Conservation (phyloP, 495 filamentous ascomycete genomes). For the Apodospora peruviana region DNA sequence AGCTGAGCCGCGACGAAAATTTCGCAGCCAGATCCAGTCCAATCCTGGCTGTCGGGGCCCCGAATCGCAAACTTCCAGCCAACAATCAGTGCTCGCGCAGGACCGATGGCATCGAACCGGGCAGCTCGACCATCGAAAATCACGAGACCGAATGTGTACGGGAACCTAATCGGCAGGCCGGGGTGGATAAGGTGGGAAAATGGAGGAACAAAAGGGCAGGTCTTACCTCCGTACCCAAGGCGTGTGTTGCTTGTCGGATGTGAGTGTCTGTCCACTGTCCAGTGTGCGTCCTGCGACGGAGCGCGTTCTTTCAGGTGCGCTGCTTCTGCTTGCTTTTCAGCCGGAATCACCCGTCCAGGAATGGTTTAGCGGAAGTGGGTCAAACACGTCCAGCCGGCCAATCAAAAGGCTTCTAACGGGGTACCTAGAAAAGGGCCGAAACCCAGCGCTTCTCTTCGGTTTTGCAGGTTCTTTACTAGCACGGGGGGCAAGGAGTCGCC, state of each 20-base stretch:
- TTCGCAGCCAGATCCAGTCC: slow-evolving; percentile 21
- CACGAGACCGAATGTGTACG: slow-evolving; percentile 24
- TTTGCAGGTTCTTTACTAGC: slow-evolving; percentile 5
- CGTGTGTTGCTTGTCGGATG: slow-evolving; percentile 14
- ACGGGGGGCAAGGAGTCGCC: not conserved
- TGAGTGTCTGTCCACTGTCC: slow-evolving; percentile 25
- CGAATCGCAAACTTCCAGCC: slow-evolving; percentile 13
- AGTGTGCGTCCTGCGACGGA: slow-evolving; percentile 16
- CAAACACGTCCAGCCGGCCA: slow-evolving; percentile 10
- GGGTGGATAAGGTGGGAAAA: slow-evolving; percentile 28
- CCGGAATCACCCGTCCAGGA: slow-evolving; percentile 14
- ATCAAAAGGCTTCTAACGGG: slow-evolving; percentile 11
- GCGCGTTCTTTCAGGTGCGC: too few species aligned
- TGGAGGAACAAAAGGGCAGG: slow-evolving; percentile 28
- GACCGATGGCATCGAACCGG: slow-evolving; percentile 16
- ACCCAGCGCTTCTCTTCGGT: too few species aligned
- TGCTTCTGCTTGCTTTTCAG: too few species aligned
- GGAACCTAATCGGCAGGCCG: slow-evolving; percentile 23
- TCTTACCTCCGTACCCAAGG: slow-evolving; percentile 35
- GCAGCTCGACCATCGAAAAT: slow-evolving; percentile 18
- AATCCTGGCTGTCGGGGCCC: not conserved
- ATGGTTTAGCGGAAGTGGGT: slow-evolving; percentile 16
- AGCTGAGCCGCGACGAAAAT: slow-evolving; percentile 27
- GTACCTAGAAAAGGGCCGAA: not conserved
- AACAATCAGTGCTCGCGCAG: slow-evolving; percentile 21